Evolutionary conservation across 202 grass and related monocot species (phyloP), one percentile per base, ranked within the genome.

Genomic region (Panicum hallii): DNA sequence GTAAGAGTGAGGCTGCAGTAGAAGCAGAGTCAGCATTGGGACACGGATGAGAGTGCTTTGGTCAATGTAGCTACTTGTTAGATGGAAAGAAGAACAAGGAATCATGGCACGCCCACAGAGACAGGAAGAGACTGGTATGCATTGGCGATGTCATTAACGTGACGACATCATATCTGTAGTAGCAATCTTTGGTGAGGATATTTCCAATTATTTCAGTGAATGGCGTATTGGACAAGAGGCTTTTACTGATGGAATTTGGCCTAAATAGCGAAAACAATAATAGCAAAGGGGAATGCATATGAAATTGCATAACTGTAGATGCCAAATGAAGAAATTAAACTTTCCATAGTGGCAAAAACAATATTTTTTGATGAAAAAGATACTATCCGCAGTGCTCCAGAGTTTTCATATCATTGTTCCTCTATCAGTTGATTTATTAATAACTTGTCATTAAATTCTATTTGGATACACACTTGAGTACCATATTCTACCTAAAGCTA

Each of bases 401-500:
- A 43, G 45, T 47, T 70, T 83, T 9, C 11, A 9, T 52, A 63
- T 77, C 15, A 45, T 82, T 47, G 36, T 34, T 40, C 28, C 17
- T 67, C 42, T 63, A 57, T 40, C 13, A 55, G 17, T 71, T 89
- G 47, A 15, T 89, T 77, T 42, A 7, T 71, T 64, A 49, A 34
- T 74, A 50, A 54, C 5, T 15, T 66, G 10, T 45, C 32, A 14
- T 41, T 78, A 50, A 53, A 72, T 78, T 74, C 10, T 67, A 36
- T 68, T 34, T 17, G 9, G n/a, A 11, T 61, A 50, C 36, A 65
- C 8, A 48, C 54, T 11, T 52, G 11, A 13, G 41, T 48, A 23
- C 49, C 76, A 83, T 54, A 41, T 64, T 74, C 6, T 70, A 82
- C 46, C 20, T 14, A 50, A 60, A 82, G n/a, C 14, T 80, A 56